Evolutionary conservation across 306 rosid species (phyloP), one percentile per base, ranked within the genome.

Genomic region (Medicago ruthenica): DNA sequence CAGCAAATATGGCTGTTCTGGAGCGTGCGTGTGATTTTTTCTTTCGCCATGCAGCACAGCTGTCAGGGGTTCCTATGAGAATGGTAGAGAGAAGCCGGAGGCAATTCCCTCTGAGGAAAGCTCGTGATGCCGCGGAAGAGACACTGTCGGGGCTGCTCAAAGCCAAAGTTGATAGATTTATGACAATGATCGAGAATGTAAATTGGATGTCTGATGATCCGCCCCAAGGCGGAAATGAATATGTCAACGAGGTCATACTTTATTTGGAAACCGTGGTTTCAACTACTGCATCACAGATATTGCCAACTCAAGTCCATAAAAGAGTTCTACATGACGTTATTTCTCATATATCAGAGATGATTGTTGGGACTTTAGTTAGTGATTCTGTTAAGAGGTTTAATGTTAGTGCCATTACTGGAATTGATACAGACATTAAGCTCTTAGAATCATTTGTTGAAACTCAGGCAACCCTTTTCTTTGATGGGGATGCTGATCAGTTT

Each of bases 31-130:
- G 99, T 64, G 99, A 95, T 83, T 95, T 95, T 79, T 90, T 95
- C 91, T 90, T 92, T 72, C 96, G 97, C 54, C 99, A 95, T 50
- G 99, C 99, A 34, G 99, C 97, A 22, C 99, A 95, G 87, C 97
- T 95, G 47, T 92, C 99, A 4, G 97, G 99, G 44, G 83, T 95
- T 81, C 92, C 99, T 41, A 63, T 90, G 85, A 89, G 99, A 85
- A 81, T 90, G 93, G 99, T 85, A 45, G 99, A 95, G 87, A 90
- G 98, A 80, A 93, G 97, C 66, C 80, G 97, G 86, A 89, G 92
- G 76, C 96, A 85, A 81, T 95, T 95, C 76, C 99, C 97, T 0
- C 83, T 95, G 34, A 73, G 80, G 73, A 95, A 88, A 81, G 92
- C 99, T 16, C 97, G 99, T 36, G 97, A 95, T 80, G 93, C 89